Percentiles rank a stretch among this genome's conserved stretches.
Conservation (phyloP, 2,329 filamentous ascomycete species). For the Cercospora sp. region DNA sequence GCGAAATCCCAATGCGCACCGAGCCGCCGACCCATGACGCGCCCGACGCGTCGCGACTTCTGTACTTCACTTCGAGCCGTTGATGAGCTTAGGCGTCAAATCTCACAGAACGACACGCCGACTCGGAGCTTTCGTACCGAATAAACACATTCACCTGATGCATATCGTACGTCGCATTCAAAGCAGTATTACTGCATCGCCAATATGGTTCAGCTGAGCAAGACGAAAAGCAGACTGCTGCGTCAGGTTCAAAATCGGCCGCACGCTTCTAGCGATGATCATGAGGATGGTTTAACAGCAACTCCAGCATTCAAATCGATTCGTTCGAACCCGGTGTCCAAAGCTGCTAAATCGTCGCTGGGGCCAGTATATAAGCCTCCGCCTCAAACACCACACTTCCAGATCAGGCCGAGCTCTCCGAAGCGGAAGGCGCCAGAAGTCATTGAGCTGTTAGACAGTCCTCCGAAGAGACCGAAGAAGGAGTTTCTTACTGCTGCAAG, state of each 20-base stretch:
- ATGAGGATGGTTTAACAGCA: slow-evolving; percentile 33
- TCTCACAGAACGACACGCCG: not conserved
- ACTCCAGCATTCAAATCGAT: not conserved
- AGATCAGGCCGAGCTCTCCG: not conserved
- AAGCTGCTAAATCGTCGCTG: not conserved
- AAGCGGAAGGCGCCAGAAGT: slow-evolving; percentile 4
- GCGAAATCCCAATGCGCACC: not conserved
- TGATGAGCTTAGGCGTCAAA: not conserved
- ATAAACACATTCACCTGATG: not conserved
- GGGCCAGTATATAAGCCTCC: not conserved
- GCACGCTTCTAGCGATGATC: slow-evolving; percentile 42
- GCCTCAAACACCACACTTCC: not conserved
- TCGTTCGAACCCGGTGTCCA: not conserved
- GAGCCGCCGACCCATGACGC: not conserved
- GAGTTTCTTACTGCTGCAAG: not conserved
- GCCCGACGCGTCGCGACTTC: slow-evolving; percentile 1
- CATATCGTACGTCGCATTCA: not conserved
- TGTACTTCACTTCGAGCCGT: not conserved
- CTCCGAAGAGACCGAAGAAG: not conserved
- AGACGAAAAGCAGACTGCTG: slow-evolving; percentile 31
- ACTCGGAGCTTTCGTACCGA: not conserved
- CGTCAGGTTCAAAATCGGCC: slow-evolving; percentile 35
- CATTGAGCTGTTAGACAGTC: not conserved
- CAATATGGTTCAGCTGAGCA: slow-evolving; percentile 12
- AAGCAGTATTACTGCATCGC: not conserved